Percentiles rank a stretch among this genome's conserved stretches.
Conservation (phyloP, 805 yeast genomes). For the Ogataea trehaloabstinens region DNA sequence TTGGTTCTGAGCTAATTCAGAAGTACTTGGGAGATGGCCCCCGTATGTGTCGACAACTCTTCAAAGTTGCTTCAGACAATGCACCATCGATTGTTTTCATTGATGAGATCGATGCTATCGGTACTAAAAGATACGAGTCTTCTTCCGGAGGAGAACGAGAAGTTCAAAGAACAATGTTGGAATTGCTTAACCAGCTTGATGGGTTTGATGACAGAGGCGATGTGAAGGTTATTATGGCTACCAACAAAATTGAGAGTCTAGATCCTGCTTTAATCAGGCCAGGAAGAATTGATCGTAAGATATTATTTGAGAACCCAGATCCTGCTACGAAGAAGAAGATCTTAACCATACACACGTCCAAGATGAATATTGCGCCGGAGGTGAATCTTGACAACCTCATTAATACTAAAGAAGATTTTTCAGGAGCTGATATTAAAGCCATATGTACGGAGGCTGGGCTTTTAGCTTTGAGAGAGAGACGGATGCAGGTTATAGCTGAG, state of each 20-base stretch:
- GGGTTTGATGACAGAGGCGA: constrained; percentile 98
- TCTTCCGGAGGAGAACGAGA: constrained; percentile 95
- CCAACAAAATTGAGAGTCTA: constrained; percentile 88
- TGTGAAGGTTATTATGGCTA: constrained; percentile 97
- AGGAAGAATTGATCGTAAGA: constrained; percentile 95
- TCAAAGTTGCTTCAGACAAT: constrained; percentile 94
- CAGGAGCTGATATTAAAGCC: constrained; percentile 98
- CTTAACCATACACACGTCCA: constrained; percentile 85
- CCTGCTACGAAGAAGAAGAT: constrained; percentile 90
- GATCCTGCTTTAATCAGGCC: constrained; percentile 97
- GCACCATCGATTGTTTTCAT: constrained; percentile 98
- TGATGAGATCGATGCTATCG: constrained; percentile 98
- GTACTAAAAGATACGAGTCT: constrained; percentile 94
- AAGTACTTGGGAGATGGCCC: constrained; percentile 98
- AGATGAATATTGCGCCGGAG: constrained; percentile 86
- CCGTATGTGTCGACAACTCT: constrained; percentile 86
- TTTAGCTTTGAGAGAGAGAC: constrained; percentile 90
- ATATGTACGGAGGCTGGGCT: constrained; percentile 97
- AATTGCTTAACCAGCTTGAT: constrained; percentile 88
- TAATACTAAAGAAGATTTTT: constrained; percentile 85
- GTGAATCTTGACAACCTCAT: constrained; percentile 88
- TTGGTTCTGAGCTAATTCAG: constrained; percentile 95
- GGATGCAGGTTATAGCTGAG: constrained; percentile 95
- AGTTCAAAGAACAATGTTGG: constrained; percentile 97
- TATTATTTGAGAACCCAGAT: constrained; percentile 94